Base-by-base conservation (phyloP, 805 yeast species). In the Teunomyces atbi region DNA sequence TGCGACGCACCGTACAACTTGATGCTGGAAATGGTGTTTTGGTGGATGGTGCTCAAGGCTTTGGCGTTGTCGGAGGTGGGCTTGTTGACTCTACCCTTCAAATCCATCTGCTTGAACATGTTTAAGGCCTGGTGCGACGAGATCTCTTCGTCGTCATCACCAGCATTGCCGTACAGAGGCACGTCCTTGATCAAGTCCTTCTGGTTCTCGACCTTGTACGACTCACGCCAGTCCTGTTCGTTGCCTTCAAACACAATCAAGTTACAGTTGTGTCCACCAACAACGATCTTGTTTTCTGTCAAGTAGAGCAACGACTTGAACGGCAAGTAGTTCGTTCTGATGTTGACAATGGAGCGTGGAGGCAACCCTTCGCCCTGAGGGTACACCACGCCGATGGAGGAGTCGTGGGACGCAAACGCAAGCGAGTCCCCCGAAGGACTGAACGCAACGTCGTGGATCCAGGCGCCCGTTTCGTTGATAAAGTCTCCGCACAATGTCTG, bases 41-140 rank as follows among this genome's bases (percentile, higher is more conserved):
- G 97, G 70, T 94, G 98, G 48, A 88, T 79, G 12, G 96, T 89
- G 44, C 78, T 77, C 65, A 86, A 74, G 32, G 71, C 76, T 52
- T 58, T 66, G 29, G 57, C 55, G 64, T 64, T 46, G 13, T 48
- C 47, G 36, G 54, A 52, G 41, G 44, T 47, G 3, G 69, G 74
- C 45, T 71, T 71, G 57, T 71, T 73, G 43, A 80, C 80, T 47
- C 87, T 79, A 49, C 99, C 99, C 75, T 90, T 94, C 65, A 92
- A 78, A 69, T 94, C 99, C 78, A 94, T 73, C 67, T 92, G 96
- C 68, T 89, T 84, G 74, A 94, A 94, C 91, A 92, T 89, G 71
- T 87, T 86, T 65, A 94, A 79, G 5, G 95, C 95, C 53, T 84
- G 80, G 52, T 86, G 87, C 52, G 87, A 85, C 44, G 78, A 77